Evolutionary conservation across 2,329 filamentous ascomycete species (phyloP).

Genomic region (Alternaria longipes): DNA sequence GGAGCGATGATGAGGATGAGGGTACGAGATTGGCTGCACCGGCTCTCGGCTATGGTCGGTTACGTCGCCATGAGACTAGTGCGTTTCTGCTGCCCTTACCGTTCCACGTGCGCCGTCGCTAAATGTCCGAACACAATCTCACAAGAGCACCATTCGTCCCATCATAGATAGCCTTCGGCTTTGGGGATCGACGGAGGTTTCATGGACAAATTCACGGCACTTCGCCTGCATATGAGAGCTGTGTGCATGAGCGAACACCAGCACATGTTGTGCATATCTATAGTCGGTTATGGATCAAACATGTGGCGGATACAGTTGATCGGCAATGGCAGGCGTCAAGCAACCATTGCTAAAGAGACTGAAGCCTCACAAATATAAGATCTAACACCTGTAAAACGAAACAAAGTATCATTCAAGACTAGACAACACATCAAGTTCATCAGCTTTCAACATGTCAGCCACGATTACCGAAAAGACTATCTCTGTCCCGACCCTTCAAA

Average conservation of each 20-base stretch:
- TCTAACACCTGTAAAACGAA: not conserved
- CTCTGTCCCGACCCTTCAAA: not conserved
- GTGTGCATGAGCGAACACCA: not conserved
- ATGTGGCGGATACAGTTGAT: not conserved
- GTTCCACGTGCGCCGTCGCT: not conserved
- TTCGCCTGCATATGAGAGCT: not conserved
- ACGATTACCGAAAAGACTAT: not conserved
- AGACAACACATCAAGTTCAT: not conserved
- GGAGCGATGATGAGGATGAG: not conserved
- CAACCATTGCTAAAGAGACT: not conserved
- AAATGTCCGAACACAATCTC: not conserved
- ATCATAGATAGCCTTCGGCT: not conserved
- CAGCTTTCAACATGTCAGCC: not conserved
- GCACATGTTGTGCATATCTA: not conserved
- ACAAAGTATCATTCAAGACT: not conserved
- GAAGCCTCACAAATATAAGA: not conserved
- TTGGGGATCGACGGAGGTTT: not conserved
- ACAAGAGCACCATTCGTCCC: not conserved
- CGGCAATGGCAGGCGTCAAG: not conserved
- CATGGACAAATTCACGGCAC: not conserved
- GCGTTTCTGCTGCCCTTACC: not conserved
- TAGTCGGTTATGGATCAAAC: not conserved
- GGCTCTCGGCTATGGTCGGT: not conserved
- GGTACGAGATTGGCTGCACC: not conserved
- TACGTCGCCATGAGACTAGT: not conserved